Evolutionary conservation across 2,329 filamentous ascomycete species (phyloP), one percentile per base, ranked within the genome.

Genomic region (Ceratocystis albifundus): DNA sequence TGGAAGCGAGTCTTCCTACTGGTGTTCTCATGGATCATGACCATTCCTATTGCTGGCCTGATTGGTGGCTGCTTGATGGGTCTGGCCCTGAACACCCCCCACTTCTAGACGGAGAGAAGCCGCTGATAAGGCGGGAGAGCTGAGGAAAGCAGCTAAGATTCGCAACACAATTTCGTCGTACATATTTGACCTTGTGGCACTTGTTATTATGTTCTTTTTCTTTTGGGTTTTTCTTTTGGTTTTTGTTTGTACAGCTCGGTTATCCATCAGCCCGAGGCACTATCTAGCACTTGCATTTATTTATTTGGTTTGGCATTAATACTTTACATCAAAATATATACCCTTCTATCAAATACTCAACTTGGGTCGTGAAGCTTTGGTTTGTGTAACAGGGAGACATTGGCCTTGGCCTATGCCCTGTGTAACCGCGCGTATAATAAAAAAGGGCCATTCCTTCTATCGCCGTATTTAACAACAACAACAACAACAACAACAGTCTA

Each of bases 1-100:
- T 91, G 80, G 77, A 83, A 89, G 76, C 84, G 86, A 73, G 85
- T 91, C 8, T 82, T 80, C 53, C 82, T 89, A 6, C 74, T 91
- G 68, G 71, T 88, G 63, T 75, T 88, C 66, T 84, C 83, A 0
- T 91, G 88, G 76, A 71, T 77, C 71, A 75, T 77, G 74, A 78
- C 77, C 32, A 76, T 78, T 61, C 77, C 77, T 59, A 73, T 78
- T 65, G 77, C 77, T 22, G 77, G 76, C 46, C 72, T 74, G 15
- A 74, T 78, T 32, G 77, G 76, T 66, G 77, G 76, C 48, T 72
- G 72, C 46, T 70, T 76, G 41, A 78, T 78, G 76, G 77, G 71
- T 17, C 70, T 78, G 8, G 69, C 74, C 30, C 71, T 78, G 62
- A 77, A 78, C 70, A 72, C 77, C 28, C 77, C 77, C 25, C 67